Evolutionary conservation across 2,329 filamentous ascomycete genomes (phyloP), one percentile per base, ranked within the genome.

Genomic region (Chrysosporium queenslandicum): DNA sequence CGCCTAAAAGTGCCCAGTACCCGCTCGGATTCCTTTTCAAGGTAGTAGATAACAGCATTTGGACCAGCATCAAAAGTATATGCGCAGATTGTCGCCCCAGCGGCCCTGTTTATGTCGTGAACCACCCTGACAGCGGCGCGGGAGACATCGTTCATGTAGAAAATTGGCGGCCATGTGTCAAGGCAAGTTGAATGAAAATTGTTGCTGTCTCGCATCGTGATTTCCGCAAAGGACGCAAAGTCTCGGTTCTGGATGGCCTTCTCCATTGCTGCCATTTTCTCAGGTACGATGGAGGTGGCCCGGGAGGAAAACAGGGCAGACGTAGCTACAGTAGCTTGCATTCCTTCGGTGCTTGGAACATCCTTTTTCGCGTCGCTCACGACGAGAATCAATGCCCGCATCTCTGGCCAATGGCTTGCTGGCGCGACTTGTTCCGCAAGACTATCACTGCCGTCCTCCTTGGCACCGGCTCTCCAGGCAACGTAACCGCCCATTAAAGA

Each of bases 31-130:
- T 94, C 80, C 74, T 90, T 77, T 65, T 90, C 86, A 37, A 90
- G 79, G 66, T 94, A 97, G 76, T 98, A 98, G 47, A 98, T 82
- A 47, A 98, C 94, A 37, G 89, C 89, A 71, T 98, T 98, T 51
- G 92, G 92, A 49, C 92, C 92, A 0, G 92, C 92, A 66, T 98
- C 92, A 64, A 97, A 98, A 0, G 92, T 98, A 70, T 98, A 98
- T 2, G 92, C 92, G 2, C 87, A 89, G 16, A 97, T 78, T 0
- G 80, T 83, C 71, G 82, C 84, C 50, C 87, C 89, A 3, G 86
- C 87, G 21, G 78, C 77, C 50, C 77, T 77, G 66, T 98, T 98
- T 72, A 97, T 87, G 60, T 83, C 79, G 73, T 98, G 89, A 27
- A 96, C 90, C 14, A 88, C 82, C 49, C 87, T 79, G 55, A 98